Base-by-base conservation (phyloP, 331 rosid genomes). In the Pyracantha coccinea region DNA sequence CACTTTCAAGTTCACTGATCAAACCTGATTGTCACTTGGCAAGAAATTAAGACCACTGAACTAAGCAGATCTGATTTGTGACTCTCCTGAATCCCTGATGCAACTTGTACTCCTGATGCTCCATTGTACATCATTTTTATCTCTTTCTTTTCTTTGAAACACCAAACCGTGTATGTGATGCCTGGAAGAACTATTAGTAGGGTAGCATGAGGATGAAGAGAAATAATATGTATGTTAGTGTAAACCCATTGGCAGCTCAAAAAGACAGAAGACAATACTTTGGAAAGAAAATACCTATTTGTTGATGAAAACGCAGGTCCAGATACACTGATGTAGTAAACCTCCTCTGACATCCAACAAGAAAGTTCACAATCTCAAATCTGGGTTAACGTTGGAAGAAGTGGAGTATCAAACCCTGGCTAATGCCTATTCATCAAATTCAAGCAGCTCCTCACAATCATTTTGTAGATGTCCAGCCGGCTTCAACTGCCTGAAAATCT, bases 401-500 rank as follows among this genome's bases (percentile, higher is more conserved):
- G 20, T 38, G 52, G 31, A 67, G 7, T 67, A 14, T 35, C 25
- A 72, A 50, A 31, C 41, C 24, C 24, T 29, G 57, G 24, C 59
- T n/a, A 77, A 23, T 68, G 69, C 35, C 60, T 38, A 85, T 67
- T 61, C 84, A 74, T 76, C 59, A 10, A 72, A 81, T 67, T 73
- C 69, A 54, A 73, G 78, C 44, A 82, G 76, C 79, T 75, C 76
- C 55, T 28, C 35, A 60, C 59, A 35, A 72, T 81, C 83, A 8
- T 82, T 70, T 68, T 77, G 75, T 10, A 58, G 50, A 62, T 53
- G 70, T 32, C 68, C 74, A 63, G 38, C 78, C 77, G 76, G 66
- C 81, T 76, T 87, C 53, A 81, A 72, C 53, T 83, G 88, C 21
- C 31, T 54, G 54, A 82, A 80, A 80, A 89, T 76, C 50, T 72